phyloP scores from a whole-genome alignment of 805 yeast genomes.

The Ascoidea asiatica region DNA sequence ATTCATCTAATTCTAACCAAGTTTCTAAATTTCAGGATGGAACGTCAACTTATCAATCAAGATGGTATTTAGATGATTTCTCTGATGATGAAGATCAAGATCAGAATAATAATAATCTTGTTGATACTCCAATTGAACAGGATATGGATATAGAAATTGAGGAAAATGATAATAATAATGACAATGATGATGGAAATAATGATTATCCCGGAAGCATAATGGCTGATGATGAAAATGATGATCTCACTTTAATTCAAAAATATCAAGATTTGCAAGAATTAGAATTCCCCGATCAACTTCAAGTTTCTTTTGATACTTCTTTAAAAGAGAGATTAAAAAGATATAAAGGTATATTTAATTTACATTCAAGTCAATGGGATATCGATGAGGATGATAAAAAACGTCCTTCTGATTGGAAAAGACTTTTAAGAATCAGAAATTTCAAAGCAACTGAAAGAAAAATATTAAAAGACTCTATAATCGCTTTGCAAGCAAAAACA shows the following conservation, averaged over 20 bases:
- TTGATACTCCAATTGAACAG: constrained; percentile 24
- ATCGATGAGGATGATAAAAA: constrained; percentile 67
- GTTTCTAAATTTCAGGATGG: constrained; percentile 52
- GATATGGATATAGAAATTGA: constrained; percentile 27
- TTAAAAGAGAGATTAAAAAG: constrained; percentile 64
- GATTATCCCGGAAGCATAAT: constrained; percentile 38
- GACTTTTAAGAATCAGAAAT: constrained; percentile 61
- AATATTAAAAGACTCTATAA: constrained; percentile 41
- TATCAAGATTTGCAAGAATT: constrained; percentile 60
- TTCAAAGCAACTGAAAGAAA: constrained; percentile 65
- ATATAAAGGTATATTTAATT: constrained; percentile 78
- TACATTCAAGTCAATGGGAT: constrained; percentile 78
- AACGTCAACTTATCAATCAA: constrained; percentile 67
- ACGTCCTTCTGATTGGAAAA: constrained; percentile 67
- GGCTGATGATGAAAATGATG: constrained; percentile 79
- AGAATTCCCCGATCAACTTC: constrained; percentile 94
- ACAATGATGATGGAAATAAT: constrained; percentile 29
- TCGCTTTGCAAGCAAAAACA: constrained; percentile 32
- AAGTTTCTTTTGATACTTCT: constrained; percentile 59
- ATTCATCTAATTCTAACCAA: neutral
- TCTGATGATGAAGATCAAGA: constrained; percentile 19
- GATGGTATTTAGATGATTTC: constrained; percentile 51
- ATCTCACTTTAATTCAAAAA: constrained; percentile 47
- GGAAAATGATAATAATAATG: constrained; percentile 28
- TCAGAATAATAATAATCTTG: constrained; percentile 9